Evolutionary conservation across 1,139 yeast species (phyloP), one percentile per base, ranked within the genome.

Genomic region (Taphrina communis): DNA sequence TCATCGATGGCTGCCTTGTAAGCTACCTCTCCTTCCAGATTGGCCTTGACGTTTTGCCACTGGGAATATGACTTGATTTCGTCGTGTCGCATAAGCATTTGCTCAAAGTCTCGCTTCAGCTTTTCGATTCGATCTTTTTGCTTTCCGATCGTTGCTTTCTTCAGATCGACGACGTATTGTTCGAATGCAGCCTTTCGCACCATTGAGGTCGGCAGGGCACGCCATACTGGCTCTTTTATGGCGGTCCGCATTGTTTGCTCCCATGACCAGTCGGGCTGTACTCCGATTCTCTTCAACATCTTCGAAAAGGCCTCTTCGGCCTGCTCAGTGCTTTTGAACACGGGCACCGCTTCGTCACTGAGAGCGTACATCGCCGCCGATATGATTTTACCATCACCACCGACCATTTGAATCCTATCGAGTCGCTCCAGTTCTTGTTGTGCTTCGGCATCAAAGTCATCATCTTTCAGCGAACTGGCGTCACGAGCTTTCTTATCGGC

Each of bases 191-290:
- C 80, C 73, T 87, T 86, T 66, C 95, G 83, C 71, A 81, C 80
- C 8, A 87, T 74, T 0, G 97, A 83, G 73, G 87, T 89, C 5
- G 80, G 78, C 0, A 91, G 78, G 0, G 82, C 79, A 95, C 96
- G 90, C 75, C 90, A 93, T 19, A 86, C 80, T 0, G 88, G 86
- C 69, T 87, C 86, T 7, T 77, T 78, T 19, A 89, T 82, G 70
- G 88, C 80, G 39, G 80, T 82, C n/a, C 84, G 79, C 80, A 92
- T 86, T 0, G 88, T 89, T 69, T 82, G 81, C 69, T 84, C 85
- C 78, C 91, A 92, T 0, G 95, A 83, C 93, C 94, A 89, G 0
- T 90, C 84, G 0, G 89, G 83, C 75, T 88, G 92, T 1, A 90
- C 89, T 7, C 82, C 79, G 53, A 82, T 77, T 0, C 83, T 84